Conservation (phyloP, 2,329 filamentous ascomycete genomes). For the Diaporthe vaccinii region DNA sequence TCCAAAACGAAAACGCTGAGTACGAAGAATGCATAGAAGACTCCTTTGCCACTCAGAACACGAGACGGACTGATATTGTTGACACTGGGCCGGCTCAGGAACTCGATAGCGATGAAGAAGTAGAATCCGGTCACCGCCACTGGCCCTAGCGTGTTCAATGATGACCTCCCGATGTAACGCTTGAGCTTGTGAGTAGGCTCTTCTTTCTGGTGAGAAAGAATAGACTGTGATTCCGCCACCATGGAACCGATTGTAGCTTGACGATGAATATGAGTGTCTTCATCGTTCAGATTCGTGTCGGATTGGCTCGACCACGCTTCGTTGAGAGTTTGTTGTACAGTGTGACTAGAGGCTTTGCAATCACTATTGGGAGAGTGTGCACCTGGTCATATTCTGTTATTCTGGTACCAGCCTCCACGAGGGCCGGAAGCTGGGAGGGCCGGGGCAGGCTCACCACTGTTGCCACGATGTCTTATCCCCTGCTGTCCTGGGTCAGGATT, state of each 20-base stretch:
- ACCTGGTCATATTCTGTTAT: neutral
- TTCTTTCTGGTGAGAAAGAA: neutral
- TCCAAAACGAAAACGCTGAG: slow-evolving; percentile 2
- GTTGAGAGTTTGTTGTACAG: neutral
- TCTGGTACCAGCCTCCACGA: neutral
- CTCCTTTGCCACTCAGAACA: neutral
- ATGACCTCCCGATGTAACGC: neutral
- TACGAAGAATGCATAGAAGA: slow-evolving; percentile 6
- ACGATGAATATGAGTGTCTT: neutral
- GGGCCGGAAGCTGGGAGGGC: neutral
- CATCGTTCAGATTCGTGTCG: neutral
- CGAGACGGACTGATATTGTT: neutral
- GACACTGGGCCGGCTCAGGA: neutral
- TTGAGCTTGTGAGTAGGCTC: neutral
- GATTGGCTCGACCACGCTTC: neutral
- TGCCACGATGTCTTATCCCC: neutral
- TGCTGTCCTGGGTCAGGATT: neutral
- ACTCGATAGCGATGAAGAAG: neutral
- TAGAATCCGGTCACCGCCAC: slow-evolving; percentile 2
- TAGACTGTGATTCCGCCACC: neutral
- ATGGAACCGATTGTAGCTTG: neutral
- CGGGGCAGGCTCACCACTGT: neutral
- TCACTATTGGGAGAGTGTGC: neutral
- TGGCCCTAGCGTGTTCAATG: neutral
- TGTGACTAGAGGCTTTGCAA: neutral